Base-by-base conservation (phyloP, 164 flowering plant genomes). In the Chimonanthus praecox region DNA sequence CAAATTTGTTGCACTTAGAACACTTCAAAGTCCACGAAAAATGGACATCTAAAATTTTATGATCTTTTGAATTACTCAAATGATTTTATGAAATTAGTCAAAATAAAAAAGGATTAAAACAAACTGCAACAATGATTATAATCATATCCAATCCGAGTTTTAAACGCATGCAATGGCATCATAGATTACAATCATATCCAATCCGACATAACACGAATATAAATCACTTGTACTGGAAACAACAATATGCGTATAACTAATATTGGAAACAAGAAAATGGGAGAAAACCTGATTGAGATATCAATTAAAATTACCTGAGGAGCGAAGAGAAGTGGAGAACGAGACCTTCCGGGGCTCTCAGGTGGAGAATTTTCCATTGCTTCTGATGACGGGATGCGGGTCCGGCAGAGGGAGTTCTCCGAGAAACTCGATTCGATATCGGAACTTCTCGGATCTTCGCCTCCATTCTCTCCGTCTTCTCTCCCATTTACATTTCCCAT, bases 401-500 rank as follows among this genome's bases (percentile, higher is more conserved):
- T 73, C 0, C 84, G 79, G n/a, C 73, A 80, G 49, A 71, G 79
- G 49, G 74, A 47, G 64, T 49, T 70, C 46, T 80, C 71, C 33
- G 72, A 67, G 60, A 67, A 65, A 54, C 62, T 74, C 7, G 51
- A 81, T 10, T 78, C 84, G 1, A 54, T n/a, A 33, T 81, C 80
- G 45, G 84, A 79, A 78, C 79, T 73, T 8, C 61, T 80, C 6
- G 77, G 72, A 70, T 80, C 84, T 21, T 76, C 82, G 62, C 68
- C 74, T 2, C 71, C 85, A 54, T 46, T 75, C 64, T 64, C 85
- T 21, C 81, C 88, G 2, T 82, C 93, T 77, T 88, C 94, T 72
- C 86, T 84, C 1, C 90, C 94, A 76, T 77, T 89, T 10, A 86
- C 88, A 81, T 91, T 91, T 4, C 97, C 97, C 97, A 91, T 91